phyloP scores from a whole-genome alignment of 2,329 filamentous ascomycete species.

The Xenosphaeropsis pyriputrescens region DNA sequence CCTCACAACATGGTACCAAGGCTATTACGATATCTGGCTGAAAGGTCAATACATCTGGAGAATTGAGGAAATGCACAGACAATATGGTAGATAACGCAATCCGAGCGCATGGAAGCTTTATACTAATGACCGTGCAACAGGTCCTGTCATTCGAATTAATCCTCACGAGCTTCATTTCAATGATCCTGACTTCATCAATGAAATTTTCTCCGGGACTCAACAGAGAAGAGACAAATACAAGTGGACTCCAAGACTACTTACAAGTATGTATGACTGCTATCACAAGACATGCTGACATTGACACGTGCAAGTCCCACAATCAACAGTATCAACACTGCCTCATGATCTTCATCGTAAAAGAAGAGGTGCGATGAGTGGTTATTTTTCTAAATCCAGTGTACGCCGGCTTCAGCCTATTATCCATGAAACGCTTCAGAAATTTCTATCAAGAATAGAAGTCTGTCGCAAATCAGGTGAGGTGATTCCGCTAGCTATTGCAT shows the following conservation, averaged over 20 bases:
- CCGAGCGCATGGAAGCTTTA: too few species aligned
- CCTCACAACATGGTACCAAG: slow-evolving; percentile 3
- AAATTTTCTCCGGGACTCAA: too few species aligned
- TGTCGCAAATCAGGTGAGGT: too few species aligned
- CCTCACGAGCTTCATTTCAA: background rate
- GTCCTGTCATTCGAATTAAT: slow-evolving; percentile 1
- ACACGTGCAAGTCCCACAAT: slow-evolving; percentile 2
- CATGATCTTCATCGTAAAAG: slow-evolving; percentile 8
- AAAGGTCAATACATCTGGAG: slow-evolving; percentile 25
- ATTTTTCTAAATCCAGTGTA: slow-evolving; percentile 7
- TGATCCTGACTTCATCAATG: background rate
- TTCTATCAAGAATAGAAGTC: too few species aligned
- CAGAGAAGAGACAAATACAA: too few species aligned
- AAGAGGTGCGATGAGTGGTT: slow-evolving; percentile 6
- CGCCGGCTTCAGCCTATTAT: slow-evolving; percentile 6
- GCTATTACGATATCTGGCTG: slow-evolving; percentile 25
- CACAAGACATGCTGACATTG: too few species aligned
- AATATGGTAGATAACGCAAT: too few species aligned
- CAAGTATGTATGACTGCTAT: too few species aligned
- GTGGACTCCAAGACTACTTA: too few species aligned
- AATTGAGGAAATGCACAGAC: slow-evolving; percentile 23
- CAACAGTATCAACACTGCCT: slow-evolving; percentile 5
- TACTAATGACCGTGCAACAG: too few species aligned
- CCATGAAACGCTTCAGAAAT: too few species aligned
- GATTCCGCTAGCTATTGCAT: too few species aligned